Percentiles rank a stretch among this genome's conserved stretches.
Evolutionary conservation across 2,329 filamentous ascomycete species (phyloP).

Genomic region (Alternaria incomplexa): DNA sequence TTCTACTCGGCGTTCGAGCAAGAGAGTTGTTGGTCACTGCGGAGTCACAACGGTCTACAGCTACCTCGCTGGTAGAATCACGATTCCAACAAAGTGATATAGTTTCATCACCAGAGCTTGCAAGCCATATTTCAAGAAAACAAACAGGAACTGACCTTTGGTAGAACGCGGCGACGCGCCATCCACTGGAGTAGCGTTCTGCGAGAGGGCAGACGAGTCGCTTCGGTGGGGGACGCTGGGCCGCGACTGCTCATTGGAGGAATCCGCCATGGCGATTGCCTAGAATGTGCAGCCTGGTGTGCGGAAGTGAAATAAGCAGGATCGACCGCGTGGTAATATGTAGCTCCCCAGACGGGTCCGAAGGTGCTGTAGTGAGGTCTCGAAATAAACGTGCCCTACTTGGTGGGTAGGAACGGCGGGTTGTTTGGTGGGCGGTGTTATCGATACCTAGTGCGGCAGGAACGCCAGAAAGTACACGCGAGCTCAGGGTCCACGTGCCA

Average conservation of each 20-base stretch:
- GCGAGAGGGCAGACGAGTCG: slow-evolving; percentile 22
- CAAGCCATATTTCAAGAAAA: not conserved
- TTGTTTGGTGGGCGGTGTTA: slow-evolving; percentile 18
- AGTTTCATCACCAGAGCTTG: not conserved
- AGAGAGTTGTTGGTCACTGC: not conserved
- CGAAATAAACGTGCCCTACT: slow-evolving; percentile 20
- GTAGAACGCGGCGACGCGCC: slow-evolving; percentile 38
- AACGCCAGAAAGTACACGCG: slow-evolving; percentile 14
- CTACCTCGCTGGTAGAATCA: not conserved
- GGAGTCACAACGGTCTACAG: not conserved
- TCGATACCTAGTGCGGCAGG: slow-evolving; percentile 11
- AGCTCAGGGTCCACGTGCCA: slow-evolving; percentile 40
- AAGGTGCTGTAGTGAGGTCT: slow-evolving; percentile 3
- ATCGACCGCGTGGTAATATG: not conserved
- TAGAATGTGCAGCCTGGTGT: not conserved
- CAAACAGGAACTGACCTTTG: slow-evolving; percentile 39
- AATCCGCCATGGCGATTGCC: slow-evolving; percentile 30
- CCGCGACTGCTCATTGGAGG: slow-evolving; percentile 33
- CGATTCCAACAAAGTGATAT: not conserved
- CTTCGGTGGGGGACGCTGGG: slow-evolving; percentile 25
- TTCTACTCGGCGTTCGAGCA: not conserved
- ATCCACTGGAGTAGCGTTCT: slow-evolving; percentile 26
- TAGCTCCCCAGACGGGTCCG: not conserved
- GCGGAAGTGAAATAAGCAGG: slow-evolving; percentile 9
- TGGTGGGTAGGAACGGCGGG: slow-evolving; percentile 16